Conservation (phyloP, 345 rosid species). For the Tarenaya hassleriana region DNA sequence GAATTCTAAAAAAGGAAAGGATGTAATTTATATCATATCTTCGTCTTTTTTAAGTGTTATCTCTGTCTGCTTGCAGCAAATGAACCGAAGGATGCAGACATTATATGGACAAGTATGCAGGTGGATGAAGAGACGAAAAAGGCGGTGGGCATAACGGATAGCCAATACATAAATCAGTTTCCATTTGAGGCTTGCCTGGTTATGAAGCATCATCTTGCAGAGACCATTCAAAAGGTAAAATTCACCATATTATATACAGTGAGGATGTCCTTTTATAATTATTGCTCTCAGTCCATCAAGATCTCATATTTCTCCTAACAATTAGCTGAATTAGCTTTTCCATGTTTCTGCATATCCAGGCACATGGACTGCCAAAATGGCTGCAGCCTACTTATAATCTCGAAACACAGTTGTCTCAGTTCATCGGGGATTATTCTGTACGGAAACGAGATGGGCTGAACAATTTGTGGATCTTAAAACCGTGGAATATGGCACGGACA, state of each 20-base stretch:
- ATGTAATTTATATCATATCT: neutral
- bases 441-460: conserved; percentile 53
- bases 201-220: conserved; percentile 98
- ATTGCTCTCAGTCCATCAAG: neutral
- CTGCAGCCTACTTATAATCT: conserved; percentile 88
- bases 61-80: conserved; percentile 40
- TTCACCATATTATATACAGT: conserved; percentile 1
- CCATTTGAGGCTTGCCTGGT: conserved; percentile 94
- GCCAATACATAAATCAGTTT: conserved; percentile 73
- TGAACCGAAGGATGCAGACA: conserved; percentile 76
- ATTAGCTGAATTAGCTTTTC: conserved; percentile 8
- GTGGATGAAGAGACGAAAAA: conserved; percentile 76
- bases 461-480: conserved; percentile 93
- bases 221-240: conserved; percentile 75
- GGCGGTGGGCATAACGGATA: conserved; percentile 64
- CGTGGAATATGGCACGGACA: conserved; percentile 98
- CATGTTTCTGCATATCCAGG: conserved; percentile 40
- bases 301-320: neutral
- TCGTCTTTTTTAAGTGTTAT: conserved; percentile 9
- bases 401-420: conserved; percentile 66
- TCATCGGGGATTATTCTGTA: conserved; percentile 68
- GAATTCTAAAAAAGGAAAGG: neutral
- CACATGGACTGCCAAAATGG: conserved; percentile 78
- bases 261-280: neutral
- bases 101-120: conserved; percentile 88